Percentiles rank a stretch among this genome's conserved stretches.
Evolutionary conservation across 2,329 filamentous ascomycete species (phyloP).

Genomic region (Orbilia brochopaga): DNA sequence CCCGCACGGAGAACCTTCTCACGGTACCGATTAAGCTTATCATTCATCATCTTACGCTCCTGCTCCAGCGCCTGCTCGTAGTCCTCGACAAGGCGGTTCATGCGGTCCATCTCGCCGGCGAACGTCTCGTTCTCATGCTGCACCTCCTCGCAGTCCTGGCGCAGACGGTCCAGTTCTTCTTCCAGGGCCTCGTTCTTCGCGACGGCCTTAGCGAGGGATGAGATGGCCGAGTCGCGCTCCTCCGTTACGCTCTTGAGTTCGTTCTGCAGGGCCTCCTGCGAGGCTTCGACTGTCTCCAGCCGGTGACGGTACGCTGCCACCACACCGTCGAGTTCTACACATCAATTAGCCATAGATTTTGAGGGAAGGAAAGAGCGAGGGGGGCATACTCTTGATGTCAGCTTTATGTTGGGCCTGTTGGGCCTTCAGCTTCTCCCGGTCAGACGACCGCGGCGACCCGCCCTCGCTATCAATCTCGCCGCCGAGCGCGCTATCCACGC

Average conservation of each 20-base stretch:
- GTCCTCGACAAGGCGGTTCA: slow-evolving; percentile 39
- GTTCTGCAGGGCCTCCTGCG: slow-evolving; percentile 47
- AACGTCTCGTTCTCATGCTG: slow-evolving; percentile 51
- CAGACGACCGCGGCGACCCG: slow-evolving; percentile 30
- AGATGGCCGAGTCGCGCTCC: slow-evolving; percentile 53
- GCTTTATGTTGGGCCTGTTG: slow-evolving; percentile 52
- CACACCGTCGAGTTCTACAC: slow-evolving; percentile 52
- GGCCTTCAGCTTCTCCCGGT: slow-evolving; percentile 51
- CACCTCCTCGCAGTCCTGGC: slow-evolving; percentile 52
- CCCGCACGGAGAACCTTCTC: slow-evolving; percentile 51
- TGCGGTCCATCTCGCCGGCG: slow-evolving; percentile 49
- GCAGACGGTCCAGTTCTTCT: slow-evolving; percentile 38
- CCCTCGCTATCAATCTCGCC: slow-evolving; percentile 52
- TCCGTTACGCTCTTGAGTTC: slow-evolving; percentile 50
- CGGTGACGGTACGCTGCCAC: slow-evolving; percentile 51
- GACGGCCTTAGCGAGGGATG: slow-evolving; percentile 45
- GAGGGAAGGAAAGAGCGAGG: not conserved
- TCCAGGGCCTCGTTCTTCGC: slow-evolving; percentile 28
- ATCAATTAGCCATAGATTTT: slow-evolving; percentile 13
- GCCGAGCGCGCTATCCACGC: slow-evolving; percentile 52
- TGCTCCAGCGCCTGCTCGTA: slow-evolving; percentile 40
- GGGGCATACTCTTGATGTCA: slow-evolving; percentile 53
- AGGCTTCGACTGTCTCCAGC: slow-evolving; percentile 51
- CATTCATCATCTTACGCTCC: slow-evolving; percentile 45
- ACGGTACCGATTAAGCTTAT: slow-evolving; percentile 50